Base-by-base conservation (phyloP, 2,329 filamentous ascomycete genomes). In the Neonectria neomacrospora region DNA sequence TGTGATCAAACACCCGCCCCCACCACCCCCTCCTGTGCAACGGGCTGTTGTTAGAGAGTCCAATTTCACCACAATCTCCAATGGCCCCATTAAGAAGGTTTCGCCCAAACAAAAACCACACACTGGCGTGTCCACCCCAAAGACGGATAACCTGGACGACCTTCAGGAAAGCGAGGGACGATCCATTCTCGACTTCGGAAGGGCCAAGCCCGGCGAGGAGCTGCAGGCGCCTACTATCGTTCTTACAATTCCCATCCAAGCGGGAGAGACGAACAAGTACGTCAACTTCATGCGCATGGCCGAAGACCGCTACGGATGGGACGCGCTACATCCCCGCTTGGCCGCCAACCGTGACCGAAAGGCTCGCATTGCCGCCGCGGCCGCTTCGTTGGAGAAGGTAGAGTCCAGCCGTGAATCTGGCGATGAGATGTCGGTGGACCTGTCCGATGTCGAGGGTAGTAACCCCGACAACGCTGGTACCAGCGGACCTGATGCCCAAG, bases 271-370 rank as follows among this genome's bases (percentile, higher is more conserved):
- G 37, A 97, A 97, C 77, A 93, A 95, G 69, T 95, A 96, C 65
- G 89, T 99, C 80, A 98, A 98, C 77, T 97, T 98, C 69, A 94
- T 95, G 73, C 92, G 93, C 47, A 85, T 98, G 79, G 96, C 96
- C 11, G 93, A 97, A 78, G 94, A 96, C 67, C 91, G 91, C 66
- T 98, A 97, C 76, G 96, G 96, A 23, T 97, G 95, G 84, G 94
- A 96, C 65, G 96, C 95, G 0, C 84, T 98, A 37, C 94, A 98
- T 76, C 96, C 96, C 30, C 91, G 94, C 8, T 85, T 96, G 66
- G 96, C 96, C 2, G 94, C 94, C 32, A 93, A 96, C 67, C 90
- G 92, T 67, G 93, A 96, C 72, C 91, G 93, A 58, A 90, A 97
- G 71, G 91, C 93, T 18, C 91, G 94, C 59, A 94, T 97, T 56